Base-by-base conservation (phyloP, 1,284 basidiomycete genomes). In the Fomitopsis betulina region DNA sequence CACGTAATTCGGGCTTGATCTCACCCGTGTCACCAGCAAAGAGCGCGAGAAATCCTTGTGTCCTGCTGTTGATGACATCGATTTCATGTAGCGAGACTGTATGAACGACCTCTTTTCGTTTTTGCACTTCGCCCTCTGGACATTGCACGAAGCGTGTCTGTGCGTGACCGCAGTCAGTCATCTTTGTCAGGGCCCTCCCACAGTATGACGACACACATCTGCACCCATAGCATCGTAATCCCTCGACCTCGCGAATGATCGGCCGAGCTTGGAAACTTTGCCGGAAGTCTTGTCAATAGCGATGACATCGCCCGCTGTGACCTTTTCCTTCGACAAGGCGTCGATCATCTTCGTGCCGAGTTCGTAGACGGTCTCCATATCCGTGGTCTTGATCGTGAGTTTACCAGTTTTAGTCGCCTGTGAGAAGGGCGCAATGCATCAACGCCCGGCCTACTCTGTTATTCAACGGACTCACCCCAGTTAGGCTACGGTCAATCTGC, bases 311-410 rank as follows among this genome's bases (percentile, higher is more conserved):
- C 97, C 96, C 0, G 96, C 96, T 3, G 95, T 83, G 15, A 99
- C 92, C 71, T 98, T 99, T 78, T 99, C 96, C 74, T 96, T 97
- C 53, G 94, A 91, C 42, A 99, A 75, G 8, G 95, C 89, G 68
- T 99, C 96, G 61, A 99, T 98, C 97, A 99, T 99, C 81, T 99
- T 99, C 59, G 90, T 95, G 9, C 97, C 97, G 19, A 99, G 83
- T 75, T 99, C 97, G 72, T 99, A 99, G 43, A 99, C 93, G 15
- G 96, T 99, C 78, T 99, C 96, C 96, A 99, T 99, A 73, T 99
- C 96, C 5, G 96, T 98, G 10, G 95, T 98, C 76, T 99, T 99
- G 70, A 99, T 91, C 0, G 96, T 98, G 60, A 99, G 76, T 72
- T 98, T 96, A 7, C 97, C 96, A 0, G 96, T 98, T 78, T 98